Evolutionary conservation across 768 basidiomycete genomes (phyloP).

Genomic region (Phaeotremella fagi): DNA sequence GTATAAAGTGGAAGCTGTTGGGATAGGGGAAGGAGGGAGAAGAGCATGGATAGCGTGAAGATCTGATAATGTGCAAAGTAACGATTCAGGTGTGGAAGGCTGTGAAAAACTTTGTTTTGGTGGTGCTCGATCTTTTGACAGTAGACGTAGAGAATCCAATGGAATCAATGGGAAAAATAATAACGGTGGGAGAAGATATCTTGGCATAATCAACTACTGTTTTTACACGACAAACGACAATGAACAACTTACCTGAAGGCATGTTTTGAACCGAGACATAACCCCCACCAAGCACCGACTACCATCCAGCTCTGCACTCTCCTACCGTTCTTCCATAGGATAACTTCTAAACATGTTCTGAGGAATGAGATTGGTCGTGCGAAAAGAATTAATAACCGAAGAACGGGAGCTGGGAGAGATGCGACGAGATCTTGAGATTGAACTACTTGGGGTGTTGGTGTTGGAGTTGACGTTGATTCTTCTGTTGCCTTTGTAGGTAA

Average conservation of each 20-base stretch:
- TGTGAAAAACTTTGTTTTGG: conserved; percentile 5
- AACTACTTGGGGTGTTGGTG: conserved; percentile 2
- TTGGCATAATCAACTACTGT: conserved; percentile 32
- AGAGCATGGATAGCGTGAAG: conserved; percentile 60
- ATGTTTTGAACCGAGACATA: conserved; percentile 60
- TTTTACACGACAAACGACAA: too few species aligned
- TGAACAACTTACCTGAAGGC: conserved; percentile 53
- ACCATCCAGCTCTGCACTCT: conserved; percentile 52
- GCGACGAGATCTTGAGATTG: conserved; percentile 28
- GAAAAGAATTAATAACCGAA: conserved; percentile 42
- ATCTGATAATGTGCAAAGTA: conserved; percentile 57
- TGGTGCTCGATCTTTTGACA: conserved; percentile 49
- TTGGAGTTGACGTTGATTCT: background rate
- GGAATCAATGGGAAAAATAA: conserved; percentile 50
- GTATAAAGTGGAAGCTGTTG: conserved; percentile 52
- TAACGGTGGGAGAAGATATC: conserved; percentile 60
- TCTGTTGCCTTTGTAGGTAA: conserved; percentile 8
- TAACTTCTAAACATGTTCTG: conserved; percentile 26
- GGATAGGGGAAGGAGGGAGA: conserved; percentile 47
- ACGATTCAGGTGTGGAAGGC: conserved; percentile 36
- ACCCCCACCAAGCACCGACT: conserved; percentile 70
- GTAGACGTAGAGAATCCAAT: conserved; percentile 38
- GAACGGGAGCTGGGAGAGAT: conserved; percentile 41
- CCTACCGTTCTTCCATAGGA: conserved; percentile 37
- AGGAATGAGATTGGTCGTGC: conserved; percentile 29